Base-by-base conservation (phyloP, 1,284 basidiomycete genomes). In the Leccinum ponderosum region DNA sequence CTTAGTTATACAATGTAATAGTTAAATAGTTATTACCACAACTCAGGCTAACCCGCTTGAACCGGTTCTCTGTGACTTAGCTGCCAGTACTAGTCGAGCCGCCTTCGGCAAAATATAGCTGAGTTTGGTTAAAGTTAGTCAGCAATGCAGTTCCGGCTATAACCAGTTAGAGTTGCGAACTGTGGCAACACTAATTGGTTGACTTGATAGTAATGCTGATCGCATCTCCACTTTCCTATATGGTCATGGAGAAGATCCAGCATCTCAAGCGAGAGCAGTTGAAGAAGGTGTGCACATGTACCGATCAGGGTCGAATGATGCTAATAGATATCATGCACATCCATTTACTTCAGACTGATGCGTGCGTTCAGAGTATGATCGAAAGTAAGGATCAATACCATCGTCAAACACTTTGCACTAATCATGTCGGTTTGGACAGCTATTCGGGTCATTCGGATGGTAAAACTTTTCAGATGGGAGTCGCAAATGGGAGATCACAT, bases 391-490 rank as follows among this genome's bases (percentile, higher is more conserved):
- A 29, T 27, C 6, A 2, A n/a, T 25, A 4, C 6, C 17, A 7
- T 55, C 25, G 4, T 31, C 20, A 20, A n/a, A 39, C n/a, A 22
- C 5, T 22, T 12, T 11, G 11, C 17, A 14, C 20, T 48, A 15
- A 52, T 17, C 15, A 4, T 27, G 22, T 15, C 2, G 37, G n/a
- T n/a, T 29, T 25, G 54, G 25, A 55, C 27, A 55, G 54, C 27
- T 11, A 20, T 55, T 2, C 27, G 37, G 15, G 54, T 44, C 15
- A 44, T 55, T 55, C 54, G 54, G 14, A 55, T 55, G 54, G 12
- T 55, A 2, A 55, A 55, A 17, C 54, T 55, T 44, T 55, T 55
- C n/a, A 39, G 54, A 31, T 44, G 54, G 54, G 54, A 55, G 20
- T 44, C 39, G n/a, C 37, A 48, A 31, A 55, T 29, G 27, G 37